Conservation (phyloP, 2,329 filamentous ascomycete genomes). For the Ceratocystis albifundus region DNA sequence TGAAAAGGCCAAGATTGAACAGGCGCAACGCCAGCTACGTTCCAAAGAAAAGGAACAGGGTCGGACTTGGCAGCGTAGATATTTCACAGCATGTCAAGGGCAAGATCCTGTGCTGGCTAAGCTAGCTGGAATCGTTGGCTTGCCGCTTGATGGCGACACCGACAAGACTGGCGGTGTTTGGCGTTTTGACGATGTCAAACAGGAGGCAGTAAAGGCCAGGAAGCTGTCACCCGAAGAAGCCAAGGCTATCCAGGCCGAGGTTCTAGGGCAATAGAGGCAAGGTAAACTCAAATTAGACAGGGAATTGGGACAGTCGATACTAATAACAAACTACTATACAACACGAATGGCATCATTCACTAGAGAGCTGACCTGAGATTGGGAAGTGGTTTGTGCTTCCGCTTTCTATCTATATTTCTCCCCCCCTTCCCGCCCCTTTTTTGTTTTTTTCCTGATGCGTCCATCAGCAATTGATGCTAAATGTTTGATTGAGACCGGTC, state of each 20-base stretch:
- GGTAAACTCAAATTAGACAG: neutral
- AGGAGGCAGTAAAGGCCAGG: conserved; percentile 27
- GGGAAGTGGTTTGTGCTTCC: neutral
- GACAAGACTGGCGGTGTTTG: conserved; percentile 52
- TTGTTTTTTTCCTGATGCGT: neutral
- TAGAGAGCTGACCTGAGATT: too few species aligned
- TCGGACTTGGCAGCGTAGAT: conserved; percentile 67
- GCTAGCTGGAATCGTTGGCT: conserved; percentile 38
- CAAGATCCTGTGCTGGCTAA: conserved; percentile 36
- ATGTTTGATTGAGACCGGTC: neutral
- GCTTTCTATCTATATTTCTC: neutral
- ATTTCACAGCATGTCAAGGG: conserved; percentile 52
- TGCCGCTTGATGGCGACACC: conserved; percentile 41
- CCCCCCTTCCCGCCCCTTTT: neutral
- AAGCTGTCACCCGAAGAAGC: conserved; percentile 34
- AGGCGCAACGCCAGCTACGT: conserved; percentile 65
- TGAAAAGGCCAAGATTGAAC: conserved; percentile 85
- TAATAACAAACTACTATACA: neutral
- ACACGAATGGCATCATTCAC: too few species aligned
- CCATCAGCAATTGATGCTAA: neutral
- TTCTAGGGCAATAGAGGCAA: conserved; percentile 29
- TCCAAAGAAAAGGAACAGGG: conserved; percentile 64
- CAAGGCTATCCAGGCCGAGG: conserved; percentile 36
- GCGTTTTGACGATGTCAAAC: conserved; percentile 44
- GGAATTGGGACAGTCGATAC: neutral